A percentile compares a stretch with the other conserved stretches of the same genome.
phyloP scores from a whole-genome alignment of 768 basidiomycete species.

The Podaxis rugospora region DNA sequence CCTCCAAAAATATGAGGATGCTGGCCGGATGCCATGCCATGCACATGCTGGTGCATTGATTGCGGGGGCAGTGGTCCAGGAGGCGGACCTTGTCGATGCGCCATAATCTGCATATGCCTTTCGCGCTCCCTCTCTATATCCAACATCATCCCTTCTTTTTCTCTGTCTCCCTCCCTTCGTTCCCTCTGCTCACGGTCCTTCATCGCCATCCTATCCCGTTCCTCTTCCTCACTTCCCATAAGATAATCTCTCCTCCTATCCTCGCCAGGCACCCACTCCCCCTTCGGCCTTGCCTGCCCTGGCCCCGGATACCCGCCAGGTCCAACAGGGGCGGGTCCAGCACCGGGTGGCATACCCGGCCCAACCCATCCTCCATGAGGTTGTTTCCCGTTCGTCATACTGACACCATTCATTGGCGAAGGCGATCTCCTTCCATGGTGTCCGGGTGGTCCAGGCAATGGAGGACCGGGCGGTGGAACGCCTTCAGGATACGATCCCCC shows the following conservation, averaged over 20 bases:
- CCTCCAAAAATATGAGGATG: constrained; percentile 27
- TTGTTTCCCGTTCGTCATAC: constrained; percentile 22
- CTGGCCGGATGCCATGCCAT: constrained; percentile 18
- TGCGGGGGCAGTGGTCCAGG: constrained; percentile 18
- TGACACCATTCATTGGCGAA: constrained; percentile 30
- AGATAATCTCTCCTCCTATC: constrained; percentile 23
- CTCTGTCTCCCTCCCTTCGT: constrained; percentile 25
- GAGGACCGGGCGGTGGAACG: constrained; percentile 13
- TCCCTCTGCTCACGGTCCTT: constrained; percentile 22
- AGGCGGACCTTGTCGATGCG: constrained; percentile 27
- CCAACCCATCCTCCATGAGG: constrained; percentile 4
- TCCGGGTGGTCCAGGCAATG: constrained; percentile 12
- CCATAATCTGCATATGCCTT: constrained; percentile 14
- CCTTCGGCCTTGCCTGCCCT: constrained; percentile 23
- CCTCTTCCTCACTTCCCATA: constrained; percentile 31
- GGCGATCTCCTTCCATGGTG: constrained; percentile 29
- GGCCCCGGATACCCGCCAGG: constrained; percentile 34
- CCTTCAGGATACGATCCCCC: constrained; percentile 12
- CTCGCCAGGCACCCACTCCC: constrained; percentile 12
- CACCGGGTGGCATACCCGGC: constrained; percentile 11
- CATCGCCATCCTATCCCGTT: constrained; percentile 28
- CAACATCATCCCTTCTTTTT: constrained; percentile 24
- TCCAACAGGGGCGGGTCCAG: constrained; percentile 14
- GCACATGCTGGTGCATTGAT: constrained; percentile 24
- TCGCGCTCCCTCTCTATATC: constrained; percentile 21